A percentile compares a stretch with the other conserved stretches of the same genome.
phyloP scores from a whole-genome alignment of 2,329 filamentous ascomycete species.

The Colletotrichum sp. region DNA sequence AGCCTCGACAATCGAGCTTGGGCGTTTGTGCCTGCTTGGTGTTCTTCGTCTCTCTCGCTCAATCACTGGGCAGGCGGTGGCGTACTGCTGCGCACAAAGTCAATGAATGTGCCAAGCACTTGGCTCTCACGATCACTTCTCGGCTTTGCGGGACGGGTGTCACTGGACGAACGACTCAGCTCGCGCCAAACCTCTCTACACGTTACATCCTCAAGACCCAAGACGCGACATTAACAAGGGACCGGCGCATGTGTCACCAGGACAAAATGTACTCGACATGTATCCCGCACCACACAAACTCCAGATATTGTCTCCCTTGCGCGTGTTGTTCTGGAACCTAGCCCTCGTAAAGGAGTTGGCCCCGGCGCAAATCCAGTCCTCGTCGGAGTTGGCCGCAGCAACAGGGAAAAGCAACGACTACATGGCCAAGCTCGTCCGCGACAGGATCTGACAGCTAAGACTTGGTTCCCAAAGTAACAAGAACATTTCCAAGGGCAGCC shows the following conservation, averaged over 20 bases:
- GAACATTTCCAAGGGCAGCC: background rate
- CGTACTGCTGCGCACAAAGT: background rate
- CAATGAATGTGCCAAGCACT: slow-evolving; percentile 12
- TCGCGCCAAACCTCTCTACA: background rate
- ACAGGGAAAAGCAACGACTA: background rate
- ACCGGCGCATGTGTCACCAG: background rate
- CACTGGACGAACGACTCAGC: slow-evolving; percentile 17
- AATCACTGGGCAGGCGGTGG: background rate
- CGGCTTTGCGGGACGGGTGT: slow-evolving; percentile 17
- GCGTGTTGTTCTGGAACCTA: background rate
- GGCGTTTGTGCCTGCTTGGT: background rate
- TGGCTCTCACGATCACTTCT: slow-evolving; percentile 16
- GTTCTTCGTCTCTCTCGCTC: background rate
- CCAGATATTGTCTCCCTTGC: background rate
- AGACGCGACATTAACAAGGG: slow-evolving; percentile 3
- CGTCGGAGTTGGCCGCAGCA: background rate
- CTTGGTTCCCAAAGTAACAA: background rate
- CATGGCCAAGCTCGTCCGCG: background rate
- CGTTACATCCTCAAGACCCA: slow-evolving; percentile 10
- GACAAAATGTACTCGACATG: background rate
- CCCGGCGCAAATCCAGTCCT: background rate
- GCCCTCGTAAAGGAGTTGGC: background rate
- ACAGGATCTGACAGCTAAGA: background rate
- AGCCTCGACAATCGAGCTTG: slow-evolving; percentile 18
- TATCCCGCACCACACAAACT: background rate